phyloP scores from a whole-genome alignment of 2,329 filamentous ascomycete genomes.

The Xylariales sp. region DNA sequence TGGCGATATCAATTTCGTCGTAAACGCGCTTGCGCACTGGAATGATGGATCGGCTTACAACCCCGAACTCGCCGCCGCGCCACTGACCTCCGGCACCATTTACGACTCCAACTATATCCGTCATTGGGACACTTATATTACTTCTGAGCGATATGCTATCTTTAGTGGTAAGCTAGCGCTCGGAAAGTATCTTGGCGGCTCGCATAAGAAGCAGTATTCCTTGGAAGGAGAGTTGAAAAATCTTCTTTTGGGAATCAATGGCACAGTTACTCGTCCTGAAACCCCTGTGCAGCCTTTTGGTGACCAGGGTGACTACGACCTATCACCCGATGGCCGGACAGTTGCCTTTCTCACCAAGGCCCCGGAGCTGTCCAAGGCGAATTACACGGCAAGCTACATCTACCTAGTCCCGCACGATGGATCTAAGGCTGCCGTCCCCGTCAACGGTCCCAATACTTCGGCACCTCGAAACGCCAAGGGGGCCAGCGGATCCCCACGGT shows the following conservation, averaged over 20 bases:
- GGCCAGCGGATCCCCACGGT: conserved; percentile 31
- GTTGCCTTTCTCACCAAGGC: conserved; percentile 37
- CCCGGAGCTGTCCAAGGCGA: conserved; percentile 34
- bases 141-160: conserved; percentile 31
- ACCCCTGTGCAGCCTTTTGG: conserved; percentile 36
- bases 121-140: conserved; percentile 33
- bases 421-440: conserved; percentile 25
- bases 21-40: conserved; percentile 33
- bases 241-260: conserved; percentile 31
- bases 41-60: conserved; percentile 33
- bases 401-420: conserved; percentile 34
- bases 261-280: conserved; percentile 32
- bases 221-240: conserved; percentile 31
- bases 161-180: conserved; percentile 32
- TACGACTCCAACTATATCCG: conserved; percentile 35
- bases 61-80: conserved; percentile 17
- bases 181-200: neutral
- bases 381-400: conserved; percentile 35
- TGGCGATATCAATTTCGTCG: conserved; percentile 35
- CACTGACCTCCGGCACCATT: conserved; percentile 25
- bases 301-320: conserved; percentile 31
- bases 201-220: conserved; percentile 12
- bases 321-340: conserved; percentile 31
- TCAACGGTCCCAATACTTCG: conserved; percentile 30
- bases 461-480: conserved; percentile 30